Percentiles rank a stretch among this genome's conserved stretches.
phyloP scores from a whole-genome alignment of 352 stramenopile genomes.

The Elongisporangium undulatum region DNA sequence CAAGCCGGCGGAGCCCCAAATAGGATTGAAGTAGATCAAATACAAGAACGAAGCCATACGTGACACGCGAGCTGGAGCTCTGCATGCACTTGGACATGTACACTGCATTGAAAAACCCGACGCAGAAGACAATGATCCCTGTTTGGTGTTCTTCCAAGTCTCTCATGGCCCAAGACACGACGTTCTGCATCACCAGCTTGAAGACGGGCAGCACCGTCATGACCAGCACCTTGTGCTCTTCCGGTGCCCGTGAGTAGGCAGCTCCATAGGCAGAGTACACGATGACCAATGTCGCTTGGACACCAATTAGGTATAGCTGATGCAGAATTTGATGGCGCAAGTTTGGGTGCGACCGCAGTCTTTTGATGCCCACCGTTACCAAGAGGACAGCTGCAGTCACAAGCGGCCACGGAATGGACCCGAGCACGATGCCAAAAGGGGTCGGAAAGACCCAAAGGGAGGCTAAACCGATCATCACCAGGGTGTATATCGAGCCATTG shows the following conservation, averaged over 20 bases:
- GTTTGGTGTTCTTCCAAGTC: neutral
- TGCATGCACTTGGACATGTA: constrained; percentile 23
- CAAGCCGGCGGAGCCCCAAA: neutral
- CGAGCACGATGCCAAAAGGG: no score
- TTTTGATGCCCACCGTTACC: neutral
- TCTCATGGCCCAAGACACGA: neutral
- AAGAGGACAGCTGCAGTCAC: neutral
- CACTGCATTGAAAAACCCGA: constrained; percentile 25
- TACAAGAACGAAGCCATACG: constrained; percentile 4
- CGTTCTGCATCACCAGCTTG: constrained; percentile 19
- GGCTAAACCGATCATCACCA: no score
- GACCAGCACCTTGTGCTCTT: constrained; percentile 6
- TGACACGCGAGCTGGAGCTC: constrained; percentile 7
- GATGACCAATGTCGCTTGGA: constrained; percentile 12
- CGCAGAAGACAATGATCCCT: constrained; percentile 10
- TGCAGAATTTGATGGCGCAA: constrained; percentile 3
- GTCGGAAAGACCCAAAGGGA: no score
- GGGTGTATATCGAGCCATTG: no score
- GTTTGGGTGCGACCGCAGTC: neutral
- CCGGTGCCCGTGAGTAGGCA: constrained; percentile 5
- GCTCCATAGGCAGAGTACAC: constrained; percentile 18
- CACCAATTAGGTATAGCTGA: constrained; percentile 1
- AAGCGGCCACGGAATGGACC: neutral
- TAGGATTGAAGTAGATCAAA: constrained; percentile 12
- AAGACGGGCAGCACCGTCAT: constrained; percentile 18